These are phyloP conservation scores for Sedum album DNA, from an alignment of 164 flowering plant genomes.

Conservation along the genomic window DNA sequence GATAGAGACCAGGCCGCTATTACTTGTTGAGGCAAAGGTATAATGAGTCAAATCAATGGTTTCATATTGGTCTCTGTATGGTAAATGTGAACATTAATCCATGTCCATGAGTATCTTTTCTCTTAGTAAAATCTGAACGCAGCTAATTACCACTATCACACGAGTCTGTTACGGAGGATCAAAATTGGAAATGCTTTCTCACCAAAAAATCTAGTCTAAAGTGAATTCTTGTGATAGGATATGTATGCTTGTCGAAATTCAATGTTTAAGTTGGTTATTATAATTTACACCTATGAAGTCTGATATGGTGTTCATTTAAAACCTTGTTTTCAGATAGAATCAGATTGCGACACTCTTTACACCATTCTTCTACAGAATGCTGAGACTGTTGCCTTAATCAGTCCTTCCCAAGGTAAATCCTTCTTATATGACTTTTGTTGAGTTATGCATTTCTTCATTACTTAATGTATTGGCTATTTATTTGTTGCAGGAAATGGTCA, in stretches of 20 bases:
- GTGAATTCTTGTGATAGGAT: not conserved
- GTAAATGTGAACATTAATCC: not conserved
- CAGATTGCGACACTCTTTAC: conserved; percentile 36
- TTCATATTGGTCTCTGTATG: not conserved
- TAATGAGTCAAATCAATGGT: conserved; percentile 5
- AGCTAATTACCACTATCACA: too few species aligned
- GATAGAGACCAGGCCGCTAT: conserved; percentile 78
- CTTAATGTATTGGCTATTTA: not conserved
- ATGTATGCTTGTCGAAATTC: not conserved
- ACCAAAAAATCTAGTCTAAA: not conserved
- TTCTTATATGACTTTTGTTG: not conserved
- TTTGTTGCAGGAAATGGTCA: conserved; percentile 35
- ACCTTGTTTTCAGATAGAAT: conserved; percentile 23
- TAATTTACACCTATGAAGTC: not conserved
- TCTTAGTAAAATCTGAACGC: not conserved
- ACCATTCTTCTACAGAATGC: conserved; percentile 81
- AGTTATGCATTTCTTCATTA: not conserved
- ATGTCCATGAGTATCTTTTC: not conserved
- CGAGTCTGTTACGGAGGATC: too few species aligned
- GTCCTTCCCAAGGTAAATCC: conserved; percentile 43
- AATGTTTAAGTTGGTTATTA: not conserved
- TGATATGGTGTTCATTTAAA: not conserved
- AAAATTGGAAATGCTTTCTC: too few species aligned
- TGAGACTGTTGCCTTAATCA: conserved; percentile 73
- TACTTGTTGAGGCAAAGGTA: conserved; percentile 87